Evolutionary conservation across 345 rosid genomes (phyloP).

Genomic region (Excoecaria cochinchinensis): DNA sequence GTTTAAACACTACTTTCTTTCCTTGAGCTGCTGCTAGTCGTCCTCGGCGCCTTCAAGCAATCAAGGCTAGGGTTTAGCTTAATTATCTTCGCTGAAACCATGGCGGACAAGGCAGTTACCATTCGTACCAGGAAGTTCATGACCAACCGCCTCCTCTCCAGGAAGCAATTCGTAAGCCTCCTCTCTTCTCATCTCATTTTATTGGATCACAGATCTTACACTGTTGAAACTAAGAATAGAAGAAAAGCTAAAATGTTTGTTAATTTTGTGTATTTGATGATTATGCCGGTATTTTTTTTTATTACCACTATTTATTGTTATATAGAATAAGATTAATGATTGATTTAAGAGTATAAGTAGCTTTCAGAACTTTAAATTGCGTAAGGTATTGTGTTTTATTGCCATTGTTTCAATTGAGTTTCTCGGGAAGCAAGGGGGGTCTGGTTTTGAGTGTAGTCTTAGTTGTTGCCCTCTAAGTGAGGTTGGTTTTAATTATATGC

Average conservation of each 20-base stretch:
- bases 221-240: not conserved
- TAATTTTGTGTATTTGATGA: not conserved
- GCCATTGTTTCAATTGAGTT: not conserved
- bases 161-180: constrained; percentile 90
- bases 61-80: not conserved
- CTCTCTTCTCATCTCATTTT: not conserved
- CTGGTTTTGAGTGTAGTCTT: too few relatives aligned
- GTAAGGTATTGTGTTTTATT: not conserved
- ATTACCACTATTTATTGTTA: not conserved
- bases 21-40: constrained; percentile 27
- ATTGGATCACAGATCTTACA: not conserved
- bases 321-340: not conserved
- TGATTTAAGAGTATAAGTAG: not conserved
- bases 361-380: not conserved
- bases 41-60: not conserved
- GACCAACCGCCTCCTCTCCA: constrained; percentile 97
- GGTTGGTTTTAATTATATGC: not conserved
- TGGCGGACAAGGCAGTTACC: constrained; percentile 94
- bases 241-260: not conserved
- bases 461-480: not conserved
- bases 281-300: too few relatives aligned
- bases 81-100: constrained; percentile 10
- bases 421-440: not conserved
- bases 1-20: not conserved
- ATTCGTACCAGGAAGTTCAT: constrained; percentile 89